These are phyloP conservation scores for Cutaneotrichosporon sp. DNA, from an alignment of 1,284 basidiomycete genomes.

Conservation along the genomic window DNA sequence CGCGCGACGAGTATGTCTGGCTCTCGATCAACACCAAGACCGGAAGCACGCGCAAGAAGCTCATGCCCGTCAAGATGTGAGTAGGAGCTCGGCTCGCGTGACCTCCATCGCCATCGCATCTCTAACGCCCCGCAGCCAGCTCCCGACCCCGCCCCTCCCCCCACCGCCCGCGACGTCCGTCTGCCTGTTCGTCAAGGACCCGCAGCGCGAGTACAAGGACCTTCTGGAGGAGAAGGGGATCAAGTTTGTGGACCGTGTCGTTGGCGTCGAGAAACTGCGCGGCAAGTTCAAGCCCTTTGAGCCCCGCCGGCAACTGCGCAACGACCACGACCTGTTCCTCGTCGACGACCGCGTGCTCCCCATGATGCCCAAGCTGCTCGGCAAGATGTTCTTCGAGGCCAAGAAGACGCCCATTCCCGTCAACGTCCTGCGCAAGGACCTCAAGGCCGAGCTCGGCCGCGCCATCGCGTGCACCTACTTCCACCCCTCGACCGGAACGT, in stretches of 20 bases:
- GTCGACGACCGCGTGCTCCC: constrained; percentile 88
- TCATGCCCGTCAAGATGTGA: constrained; percentile 83
- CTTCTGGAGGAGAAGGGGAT: constrained; percentile 73
- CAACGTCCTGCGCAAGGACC: constrained; percentile 75
- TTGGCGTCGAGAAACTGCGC: constrained; percentile 84
- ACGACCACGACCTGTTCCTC: constrained; percentile 88
- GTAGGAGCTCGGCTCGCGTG: constrained; percentile 44
- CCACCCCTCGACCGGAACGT: constrained; percentile 87
- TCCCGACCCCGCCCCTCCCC: constrained; percentile 71
- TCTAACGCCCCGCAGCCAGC: constrained; percentile 66
- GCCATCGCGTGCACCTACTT: constrained; percentile 92
- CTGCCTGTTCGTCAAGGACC: constrained; percentile 93
- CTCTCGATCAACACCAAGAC: constrained; percentile 79
- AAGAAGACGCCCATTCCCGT: constrained; percentile 99
- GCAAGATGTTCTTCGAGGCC: constrained; percentile 86
- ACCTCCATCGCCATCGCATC: no score
- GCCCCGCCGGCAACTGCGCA: constrained; percentile 77
- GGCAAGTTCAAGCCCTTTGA: constrained; percentile 94
- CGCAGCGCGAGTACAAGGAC: constrained; percentile 94
- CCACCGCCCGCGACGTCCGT: constrained; percentile 75
- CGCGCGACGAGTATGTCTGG: constrained; percentile 82
- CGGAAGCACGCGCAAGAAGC: constrained; percentile 69
- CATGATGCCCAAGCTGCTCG: constrained; percentile 82
- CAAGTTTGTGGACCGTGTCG: constrained; percentile 88
- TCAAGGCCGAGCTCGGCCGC: constrained; percentile 85